A percentile compares a stretch with the other conserved stretches of the same genome.
These are phyloP conservation scores for Scytalidium lignicola DNA, from an alignment of 2,329 filamentous ascomycete species.

Conservation along the genomic window DNA sequence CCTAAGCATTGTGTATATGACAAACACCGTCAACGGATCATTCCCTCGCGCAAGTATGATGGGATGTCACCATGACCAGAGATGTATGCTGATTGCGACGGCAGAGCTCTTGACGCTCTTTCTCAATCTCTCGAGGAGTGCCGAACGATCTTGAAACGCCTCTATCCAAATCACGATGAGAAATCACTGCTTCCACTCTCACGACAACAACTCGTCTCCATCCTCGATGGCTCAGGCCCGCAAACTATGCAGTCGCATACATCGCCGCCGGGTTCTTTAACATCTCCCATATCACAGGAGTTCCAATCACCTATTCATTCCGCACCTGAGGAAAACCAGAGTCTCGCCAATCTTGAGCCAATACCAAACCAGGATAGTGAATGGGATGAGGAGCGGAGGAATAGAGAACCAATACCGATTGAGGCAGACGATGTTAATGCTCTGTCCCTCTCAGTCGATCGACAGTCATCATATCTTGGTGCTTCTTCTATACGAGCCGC, in stretches of 20 bases:
- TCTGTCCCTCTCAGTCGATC: conserved; percentile 52
- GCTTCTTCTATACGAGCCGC: conserved; percentile 72
- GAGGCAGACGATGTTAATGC: conserved; percentile 70
- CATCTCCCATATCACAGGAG: conserved; percentile 44
- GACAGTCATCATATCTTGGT: conserved; percentile 63
- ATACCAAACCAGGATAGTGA: conserved; percentile 60
- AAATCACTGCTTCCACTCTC: conserved; percentile 49
- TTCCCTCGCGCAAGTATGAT: conserved; percentile 70
- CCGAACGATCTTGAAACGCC: conserved; percentile 53
- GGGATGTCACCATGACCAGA: conserved; percentile 6
- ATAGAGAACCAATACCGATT: conserved; percentile 50
- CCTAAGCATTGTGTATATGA: conserved; percentile 76
- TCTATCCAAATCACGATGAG: conserved; percentile 55
- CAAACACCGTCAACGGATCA: conserved; percentile 70
- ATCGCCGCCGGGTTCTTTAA: conserved; percentile 49
- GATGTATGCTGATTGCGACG: conserved; percentile 15
- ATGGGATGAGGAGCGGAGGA: conserved; percentile 60
- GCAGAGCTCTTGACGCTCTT: conserved; percentile 54
- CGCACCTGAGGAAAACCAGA: conserved; percentile 41
- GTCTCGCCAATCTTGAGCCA: conserved; percentile 55
- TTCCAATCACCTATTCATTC: conserved; percentile 44
- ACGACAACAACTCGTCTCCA: conserved; percentile 53
- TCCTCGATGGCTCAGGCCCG: conserved; percentile 42
- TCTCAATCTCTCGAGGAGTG: conserved; percentile 64
- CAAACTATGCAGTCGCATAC: conserved; percentile 30